Evolutionary conservation across 768 basidiomycete species (phyloP).

Genomic region (Kwoniella sp.): DNA sequence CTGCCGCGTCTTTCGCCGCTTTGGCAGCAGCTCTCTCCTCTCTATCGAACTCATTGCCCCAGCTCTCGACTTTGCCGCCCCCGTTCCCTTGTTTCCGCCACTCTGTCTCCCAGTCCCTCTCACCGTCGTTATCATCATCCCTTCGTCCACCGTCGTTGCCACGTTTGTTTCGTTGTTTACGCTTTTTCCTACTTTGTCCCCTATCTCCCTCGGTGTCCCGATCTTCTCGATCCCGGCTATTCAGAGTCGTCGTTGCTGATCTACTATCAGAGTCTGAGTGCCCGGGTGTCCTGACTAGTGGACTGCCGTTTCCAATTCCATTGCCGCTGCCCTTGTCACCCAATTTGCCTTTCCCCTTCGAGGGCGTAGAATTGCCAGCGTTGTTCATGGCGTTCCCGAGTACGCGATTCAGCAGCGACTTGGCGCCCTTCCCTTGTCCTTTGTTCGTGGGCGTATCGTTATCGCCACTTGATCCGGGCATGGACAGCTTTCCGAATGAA

Average conservation of each 20-base stretch:
- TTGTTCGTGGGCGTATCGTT: conserved; percentile 8
- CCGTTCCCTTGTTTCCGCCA: conserved; percentile 41
- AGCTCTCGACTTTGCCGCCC: conserved; percentile 41
- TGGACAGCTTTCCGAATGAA: conserved; percentile 31
- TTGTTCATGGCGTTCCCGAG: conserved; percentile 10
- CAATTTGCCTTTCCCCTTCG: conserved; percentile 2
- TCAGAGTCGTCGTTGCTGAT: neutral
- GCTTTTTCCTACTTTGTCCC: conserved; percentile 6
- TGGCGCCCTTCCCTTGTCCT: conserved; percentile 11
- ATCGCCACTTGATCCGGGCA: conserved; percentile 4
- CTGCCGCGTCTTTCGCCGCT: conserved; percentile 4
- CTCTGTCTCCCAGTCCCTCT: conserved; percentile 40
- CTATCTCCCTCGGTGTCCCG: neutral
- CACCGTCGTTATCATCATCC: conserved; percentile 21
- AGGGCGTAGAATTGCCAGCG: neutral
- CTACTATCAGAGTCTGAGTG: neutral
- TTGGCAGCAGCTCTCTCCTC: conserved; percentile 16
- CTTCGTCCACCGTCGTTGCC: neutral
- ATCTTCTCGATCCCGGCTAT: neutral
- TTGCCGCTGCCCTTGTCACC: neutral
- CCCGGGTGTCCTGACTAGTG: conserved; percentile 5
- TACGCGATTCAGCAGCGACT: conserved; percentile 9
- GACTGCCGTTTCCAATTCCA: neutral
- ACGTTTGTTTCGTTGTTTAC: conserved; percentile 5
- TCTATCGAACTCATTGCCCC: conserved; percentile 39